These are phyloP conservation scores for Aurantiochytrium sp. DNA, from an alignment of 108 stramenopile genomes.

Conservation along the genomic window DNA sequence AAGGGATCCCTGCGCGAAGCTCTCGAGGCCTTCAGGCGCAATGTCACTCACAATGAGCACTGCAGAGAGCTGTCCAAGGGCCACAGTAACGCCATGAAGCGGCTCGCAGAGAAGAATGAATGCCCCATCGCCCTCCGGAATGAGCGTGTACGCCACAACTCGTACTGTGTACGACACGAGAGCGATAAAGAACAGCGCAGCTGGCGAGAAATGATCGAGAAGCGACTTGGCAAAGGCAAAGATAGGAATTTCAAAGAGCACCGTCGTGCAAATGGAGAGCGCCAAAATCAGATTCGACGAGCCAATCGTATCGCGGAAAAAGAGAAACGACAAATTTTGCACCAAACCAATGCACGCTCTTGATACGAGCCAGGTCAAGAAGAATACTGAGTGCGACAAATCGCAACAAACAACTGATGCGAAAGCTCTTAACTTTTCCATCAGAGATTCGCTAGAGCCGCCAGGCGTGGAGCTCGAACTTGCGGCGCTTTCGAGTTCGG, in stretches of 20 bases:
- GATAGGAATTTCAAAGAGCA: slow-evolving; percentile 11
- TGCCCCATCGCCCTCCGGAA: background rate
- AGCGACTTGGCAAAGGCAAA: background rate
- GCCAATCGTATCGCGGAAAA: background rate
- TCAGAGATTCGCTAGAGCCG: background rate
- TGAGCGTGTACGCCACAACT: background rate
- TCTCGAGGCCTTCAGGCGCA: background rate
- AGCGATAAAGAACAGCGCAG: background rate
- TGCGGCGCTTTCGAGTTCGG: too few species aligned
- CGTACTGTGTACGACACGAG: background rate
- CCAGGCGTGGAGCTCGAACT: too few species aligned
- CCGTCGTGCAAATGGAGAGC: background rate
- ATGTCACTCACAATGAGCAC: background rate
- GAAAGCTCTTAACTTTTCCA: background rate
- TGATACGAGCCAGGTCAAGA: background rate
- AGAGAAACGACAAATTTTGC: background rate
- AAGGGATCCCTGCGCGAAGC: background rate
- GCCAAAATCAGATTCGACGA: background rate
- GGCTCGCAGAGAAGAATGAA: background rate
- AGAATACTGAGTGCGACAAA: background rate
- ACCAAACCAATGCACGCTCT: background rate
- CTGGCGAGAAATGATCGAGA: background rate
- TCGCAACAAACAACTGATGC: background rate
- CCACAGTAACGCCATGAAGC: background rate
- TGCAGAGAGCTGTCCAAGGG: background rate